Evolutionary conservation across 1,139 yeast genomes (phyloP).

Genomic region (Taphrina communis): DNA sequence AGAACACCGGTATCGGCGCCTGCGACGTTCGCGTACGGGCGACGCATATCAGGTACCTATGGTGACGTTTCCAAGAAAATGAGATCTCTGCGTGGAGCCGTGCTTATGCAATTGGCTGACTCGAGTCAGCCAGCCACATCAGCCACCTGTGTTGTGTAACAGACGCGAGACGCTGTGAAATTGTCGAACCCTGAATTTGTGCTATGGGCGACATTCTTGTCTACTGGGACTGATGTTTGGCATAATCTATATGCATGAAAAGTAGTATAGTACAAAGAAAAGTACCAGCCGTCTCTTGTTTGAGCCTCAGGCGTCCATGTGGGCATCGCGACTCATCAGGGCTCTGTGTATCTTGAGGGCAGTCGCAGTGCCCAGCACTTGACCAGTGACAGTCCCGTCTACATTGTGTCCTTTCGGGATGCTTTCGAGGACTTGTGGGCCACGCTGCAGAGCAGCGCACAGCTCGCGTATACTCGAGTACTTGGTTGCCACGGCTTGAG

Average conservation of each 20-base stretch:
- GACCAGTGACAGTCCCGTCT: slow-evolving; percentile 34
- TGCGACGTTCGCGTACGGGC: too few relatives aligned
- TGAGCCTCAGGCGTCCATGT: slow-evolving; percentile 5
- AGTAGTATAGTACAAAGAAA: neutral
- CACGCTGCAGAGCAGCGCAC: slow-evolving; percentile 16
- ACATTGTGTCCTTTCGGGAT: slow-evolving; percentile 27
- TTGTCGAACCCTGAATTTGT: neutral
- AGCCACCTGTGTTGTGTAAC: neutral
- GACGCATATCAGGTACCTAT: neutral
- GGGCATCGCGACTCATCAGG: slow-evolving; percentile 10
- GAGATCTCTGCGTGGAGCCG: slow-evolving; percentile 3
- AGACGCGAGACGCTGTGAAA: neutral
- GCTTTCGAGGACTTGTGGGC: slow-evolving; percentile 22
- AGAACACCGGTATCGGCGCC: too few relatives aligned
- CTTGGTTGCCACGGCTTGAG: slow-evolving; percentile 42
- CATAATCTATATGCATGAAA: neutral
- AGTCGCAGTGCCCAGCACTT: slow-evolving; percentile 20
- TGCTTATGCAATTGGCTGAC: slow-evolving; percentile 7
- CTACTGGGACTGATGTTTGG: neutral
- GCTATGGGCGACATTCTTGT: too few relatives aligned
- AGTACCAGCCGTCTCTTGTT: neutral
- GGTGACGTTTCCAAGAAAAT: slow-evolving; percentile 14
- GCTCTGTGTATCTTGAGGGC: slow-evolving; percentile 16
- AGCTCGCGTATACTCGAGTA: slow-evolving; percentile 35
- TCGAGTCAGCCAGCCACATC: neutral